These are phyloP conservation scores for Didymella arachidicola DNA, from an alignment of 2,329 filamentous ascomycete genomes.

Conservation along the genomic window DNA sequence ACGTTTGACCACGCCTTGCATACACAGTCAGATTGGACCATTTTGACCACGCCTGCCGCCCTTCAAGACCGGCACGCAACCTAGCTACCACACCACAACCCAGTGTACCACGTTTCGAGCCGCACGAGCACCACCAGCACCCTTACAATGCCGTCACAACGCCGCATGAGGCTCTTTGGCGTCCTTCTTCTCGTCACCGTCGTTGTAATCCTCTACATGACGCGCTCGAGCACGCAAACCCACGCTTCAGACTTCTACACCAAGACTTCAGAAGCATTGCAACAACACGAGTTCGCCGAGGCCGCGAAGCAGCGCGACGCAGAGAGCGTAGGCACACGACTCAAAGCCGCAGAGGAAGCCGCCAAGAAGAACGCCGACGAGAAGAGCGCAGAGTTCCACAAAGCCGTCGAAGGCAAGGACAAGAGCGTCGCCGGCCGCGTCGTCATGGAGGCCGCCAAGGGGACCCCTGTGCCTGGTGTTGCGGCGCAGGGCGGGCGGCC, in stretches of 20 bases:
- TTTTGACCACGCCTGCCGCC: background rate
- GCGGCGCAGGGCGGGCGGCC: slow-evolving; percentile 56
- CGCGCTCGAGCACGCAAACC: slow-evolving; percentile 64
- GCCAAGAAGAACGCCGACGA: slow-evolving; percentile 73
- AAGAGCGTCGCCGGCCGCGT: slow-evolving; percentile 63
- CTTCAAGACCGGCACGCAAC: background rate
- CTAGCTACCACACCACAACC: background rate
- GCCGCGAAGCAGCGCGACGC: slow-evolving; percentile 57
- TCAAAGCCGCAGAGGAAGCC: slow-evolving; percentile 73
- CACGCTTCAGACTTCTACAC: slow-evolving; percentile 64
- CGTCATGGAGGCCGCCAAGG: slow-evolving; percentile 54
- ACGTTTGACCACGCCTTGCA: slow-evolving; percentile 19
- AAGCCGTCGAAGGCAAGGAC: slow-evolving; percentile 51
- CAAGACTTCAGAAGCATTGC: slow-evolving; percentile 63
- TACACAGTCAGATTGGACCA: slow-evolving; percentile 9
- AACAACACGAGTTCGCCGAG: slow-evolving; percentile 46
- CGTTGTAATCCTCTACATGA: slow-evolving; percentile 76
- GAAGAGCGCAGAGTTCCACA: slow-evolving; percentile 63
- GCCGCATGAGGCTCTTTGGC: slow-evolving; percentile 72
- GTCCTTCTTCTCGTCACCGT: slow-evolving; percentile 70
- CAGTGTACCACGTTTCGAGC: background rate
- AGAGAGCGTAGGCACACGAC: slow-evolving; percentile 65
- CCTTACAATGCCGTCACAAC: slow-evolving; percentile 52
- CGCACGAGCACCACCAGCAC: slow-evolving; percentile 2
- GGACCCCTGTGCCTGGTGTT: slow-evolving; percentile 49